Evolutionary conservation across 805 yeast genomes (phyloP).

Genomic region (Candida maris): DNA sequence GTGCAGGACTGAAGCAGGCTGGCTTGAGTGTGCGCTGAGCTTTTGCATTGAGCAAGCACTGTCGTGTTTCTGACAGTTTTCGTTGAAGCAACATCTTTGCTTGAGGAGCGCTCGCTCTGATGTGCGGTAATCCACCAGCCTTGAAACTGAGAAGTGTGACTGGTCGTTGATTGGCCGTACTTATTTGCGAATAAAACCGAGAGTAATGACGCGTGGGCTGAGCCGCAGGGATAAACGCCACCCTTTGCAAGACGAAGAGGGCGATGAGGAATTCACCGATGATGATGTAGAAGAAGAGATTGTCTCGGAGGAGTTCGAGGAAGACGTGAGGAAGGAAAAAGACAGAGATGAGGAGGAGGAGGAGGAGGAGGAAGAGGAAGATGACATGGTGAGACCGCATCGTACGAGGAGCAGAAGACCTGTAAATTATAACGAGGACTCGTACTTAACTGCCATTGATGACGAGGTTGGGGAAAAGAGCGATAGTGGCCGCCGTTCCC

Average conservation of each 20-base stretch:
- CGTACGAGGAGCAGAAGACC: constrained; percentile 29
- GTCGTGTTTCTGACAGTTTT: no score
- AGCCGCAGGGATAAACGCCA: constrained; percentile 1
- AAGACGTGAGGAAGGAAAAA: constrained; percentile 11
- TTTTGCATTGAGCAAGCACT: no score
- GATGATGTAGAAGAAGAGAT: constrained; percentile 16
- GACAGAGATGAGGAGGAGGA: constrained; percentile 2
- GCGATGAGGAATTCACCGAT: constrained; percentile 15
- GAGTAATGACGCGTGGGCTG: neutral
- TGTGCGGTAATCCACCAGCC: no score
- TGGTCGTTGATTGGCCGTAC: no score
- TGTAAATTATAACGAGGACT: constrained; percentile 34
- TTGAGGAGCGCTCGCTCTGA: no score
- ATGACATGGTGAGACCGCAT: constrained; percentile 20
- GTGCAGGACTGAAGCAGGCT: no score
- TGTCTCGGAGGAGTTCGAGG: constrained; percentile 23
- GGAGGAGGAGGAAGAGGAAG: constrained; percentile 17
- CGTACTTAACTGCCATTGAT: constrained; percentile 21
- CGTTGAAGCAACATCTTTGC: no score
- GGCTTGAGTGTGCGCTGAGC: no score
- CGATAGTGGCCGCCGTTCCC: constrained; percentile 19
- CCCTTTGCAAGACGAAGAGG: constrained; percentile 7
- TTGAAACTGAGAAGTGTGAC: no score
- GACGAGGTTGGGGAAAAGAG: constrained; percentile 23
- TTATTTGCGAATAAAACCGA: neutral